Conservation (phyloP, 1,284 basidiomycete genomes). For the Quambalaria eucalypti region DNA sequence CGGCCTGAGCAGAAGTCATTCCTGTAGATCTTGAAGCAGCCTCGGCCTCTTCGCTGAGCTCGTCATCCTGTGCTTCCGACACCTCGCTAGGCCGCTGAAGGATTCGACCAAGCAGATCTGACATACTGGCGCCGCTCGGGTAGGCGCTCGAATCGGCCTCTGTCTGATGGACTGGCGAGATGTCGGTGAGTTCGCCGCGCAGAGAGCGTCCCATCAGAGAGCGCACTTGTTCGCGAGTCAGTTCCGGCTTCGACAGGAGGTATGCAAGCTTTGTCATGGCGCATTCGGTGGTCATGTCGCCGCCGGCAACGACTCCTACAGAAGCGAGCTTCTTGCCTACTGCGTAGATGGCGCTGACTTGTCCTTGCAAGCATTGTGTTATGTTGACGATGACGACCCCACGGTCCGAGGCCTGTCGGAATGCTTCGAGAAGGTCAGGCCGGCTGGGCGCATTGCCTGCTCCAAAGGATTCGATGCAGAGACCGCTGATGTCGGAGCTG, state of each 20-base stretch:
- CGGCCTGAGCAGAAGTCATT: not conserved
- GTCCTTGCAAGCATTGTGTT: conserved; percentile 67
- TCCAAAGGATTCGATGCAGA: conserved; percentile 58
- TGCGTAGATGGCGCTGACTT: conserved; percentile 56
- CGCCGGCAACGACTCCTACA: conserved; percentile 34
- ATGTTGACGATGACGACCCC: conserved; percentile 83
- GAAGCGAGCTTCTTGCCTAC: conserved; percentile 63
- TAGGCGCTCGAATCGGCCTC: not conserved
- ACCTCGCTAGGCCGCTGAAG: not conserved
- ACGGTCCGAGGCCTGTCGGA: conserved; percentile 69
- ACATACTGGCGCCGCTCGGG: conserved; percentile 5
- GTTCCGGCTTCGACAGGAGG: conserved; percentile 72
- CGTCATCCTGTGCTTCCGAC: not conserved
- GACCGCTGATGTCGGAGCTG: conserved; percentile 44
- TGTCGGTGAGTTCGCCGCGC: conserved; percentile 74
- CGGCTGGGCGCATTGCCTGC: conserved; percentile 57
- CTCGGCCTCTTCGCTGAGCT: conserved; percentile 5
- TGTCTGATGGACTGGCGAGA: conserved; percentile 4
- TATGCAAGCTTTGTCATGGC: conserved; percentile 81
- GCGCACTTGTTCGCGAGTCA: conserved; percentile 62
- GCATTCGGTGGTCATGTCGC: conserved; percentile 90
- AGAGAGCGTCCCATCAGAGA: conserved; percentile 68
- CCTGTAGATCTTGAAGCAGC: not conserved
- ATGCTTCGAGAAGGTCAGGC: conserved; percentile 51
- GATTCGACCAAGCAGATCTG: not conserved